Base-by-base conservation (phyloP, 106 monocot genomes). In the Alisma plantagoaquatica region DNA sequence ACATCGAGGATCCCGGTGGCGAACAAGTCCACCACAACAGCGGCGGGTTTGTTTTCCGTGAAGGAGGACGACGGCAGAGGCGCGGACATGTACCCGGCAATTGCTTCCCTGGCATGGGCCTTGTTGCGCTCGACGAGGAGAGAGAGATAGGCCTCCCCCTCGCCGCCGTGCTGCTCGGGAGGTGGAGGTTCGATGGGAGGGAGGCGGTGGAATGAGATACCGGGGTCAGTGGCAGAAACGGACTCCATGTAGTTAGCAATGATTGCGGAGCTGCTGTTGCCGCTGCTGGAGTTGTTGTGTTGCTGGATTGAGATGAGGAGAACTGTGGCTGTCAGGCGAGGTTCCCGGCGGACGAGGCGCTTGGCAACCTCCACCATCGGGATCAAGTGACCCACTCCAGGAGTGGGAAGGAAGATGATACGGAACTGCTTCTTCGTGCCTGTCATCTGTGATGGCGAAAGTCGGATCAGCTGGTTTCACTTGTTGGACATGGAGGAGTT, bases 351-450 rank as follows among this genome's bases (percentile, higher is more conserved):
- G 46, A 47, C 14, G 46, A 47, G 46, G 19, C 8, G 46, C 46
- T 47, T 47, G n/a, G 46, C 46, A 19, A 17, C n/a, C 46, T 47
- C 46, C 17, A 20, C 46, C n/a, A 47, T 14, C 8, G 0, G 46
- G 46, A 20, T 47, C 14, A 47, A 20, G 46, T 47, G 46, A 19
- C 46, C 46, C 0, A 20, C 46, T 12, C 46, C 46, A 19, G 46
- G 46, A 19, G n/a, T 47, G n/a, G 46, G 46, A 12, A 47, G 12
- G 46, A 47, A n/a, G 46, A 38, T 6, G 35, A 38, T n/a, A n/a
- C n/a, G n/a, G n/a, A n/a, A n/a, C n/a, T n/a, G n/a, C n/a, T n/a
- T n/a, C n/a, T n/a, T n/a, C n/a, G n/a, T n/a, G n/a, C n/a, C n/a
- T n/a, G n/a, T n/a, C n/a, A n/a, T n/a, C n/a, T n/a, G n/a, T n/a